These are phyloP conservation scores for Guadua angustifolia DNA, from an alignment of 176 grass and related monocot species.

Conservation along the genomic window DNA sequence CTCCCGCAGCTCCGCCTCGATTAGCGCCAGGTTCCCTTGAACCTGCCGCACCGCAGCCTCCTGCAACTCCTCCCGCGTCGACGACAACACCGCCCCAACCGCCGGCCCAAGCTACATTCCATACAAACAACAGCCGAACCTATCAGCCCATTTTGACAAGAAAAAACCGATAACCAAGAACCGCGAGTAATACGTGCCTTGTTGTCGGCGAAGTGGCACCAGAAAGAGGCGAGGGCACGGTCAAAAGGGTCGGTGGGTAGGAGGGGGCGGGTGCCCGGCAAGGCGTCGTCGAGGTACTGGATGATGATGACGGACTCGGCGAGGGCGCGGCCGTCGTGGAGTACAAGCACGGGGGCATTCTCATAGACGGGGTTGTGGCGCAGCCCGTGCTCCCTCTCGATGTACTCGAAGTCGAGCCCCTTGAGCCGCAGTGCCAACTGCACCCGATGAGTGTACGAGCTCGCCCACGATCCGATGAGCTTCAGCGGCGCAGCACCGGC, in stretches of 20 bases:
- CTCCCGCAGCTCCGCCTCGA: constrained; percentile 77
- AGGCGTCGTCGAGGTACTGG: constrained; percentile 79
- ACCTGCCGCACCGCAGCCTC: constrained; percentile 69
- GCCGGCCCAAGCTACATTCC: constrained; percentile 66
- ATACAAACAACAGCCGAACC: neutral
- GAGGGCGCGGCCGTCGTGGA: constrained; percentile 66
- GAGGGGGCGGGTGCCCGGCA: constrained; percentile 45
- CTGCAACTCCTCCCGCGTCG: constrained; percentile 66
- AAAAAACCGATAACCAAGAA: neutral
- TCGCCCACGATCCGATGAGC: constrained; percentile 83
- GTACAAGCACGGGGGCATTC: constrained; percentile 84
- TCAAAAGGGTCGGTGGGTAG: constrained; percentile 59
- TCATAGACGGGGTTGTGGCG: constrained; percentile 76
- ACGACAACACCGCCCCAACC: constrained; percentile 77
- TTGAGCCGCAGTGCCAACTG: constrained; percentile 84
- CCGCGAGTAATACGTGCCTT: constrained; percentile 37
- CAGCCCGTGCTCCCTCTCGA: constrained; percentile 73
- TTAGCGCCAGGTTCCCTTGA: constrained; percentile 67
- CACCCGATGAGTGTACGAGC: constrained; percentile 91
- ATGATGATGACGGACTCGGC: constrained; percentile 77
- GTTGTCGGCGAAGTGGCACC: constrained; percentile 88
- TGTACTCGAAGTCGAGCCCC: constrained; percentile 68
- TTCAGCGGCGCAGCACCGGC: constrained; percentile 29
- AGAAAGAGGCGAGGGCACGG: constrained; percentile 65
- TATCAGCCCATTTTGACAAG: neutral